Conservation (phyloP, 2,329 filamentous ascomycete genomes). For the Fusarium mundagurra region DNA sequence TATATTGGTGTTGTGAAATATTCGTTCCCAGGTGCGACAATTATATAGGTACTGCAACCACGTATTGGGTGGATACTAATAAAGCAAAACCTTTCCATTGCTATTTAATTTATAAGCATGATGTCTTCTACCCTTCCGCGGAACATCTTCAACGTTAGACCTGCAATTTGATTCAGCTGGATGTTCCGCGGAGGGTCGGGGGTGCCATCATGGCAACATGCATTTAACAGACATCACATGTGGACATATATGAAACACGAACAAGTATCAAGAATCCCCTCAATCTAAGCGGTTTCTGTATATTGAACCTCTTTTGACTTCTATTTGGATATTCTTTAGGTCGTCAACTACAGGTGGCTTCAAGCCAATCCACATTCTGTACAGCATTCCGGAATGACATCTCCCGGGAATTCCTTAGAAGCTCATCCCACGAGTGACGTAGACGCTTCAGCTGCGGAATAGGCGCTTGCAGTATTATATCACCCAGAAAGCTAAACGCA, state of each 20-base stretch:
- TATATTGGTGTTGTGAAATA: rapidly evolving
- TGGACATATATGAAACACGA: rapidly evolving
- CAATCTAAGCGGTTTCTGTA: rapidly evolving
- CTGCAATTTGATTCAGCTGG: background rate
- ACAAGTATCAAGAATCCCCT: rapidly evolving
- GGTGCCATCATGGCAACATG: too few relatives aligned
- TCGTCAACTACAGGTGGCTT: background rate
- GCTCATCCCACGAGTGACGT: background rate
- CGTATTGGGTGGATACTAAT: background rate
- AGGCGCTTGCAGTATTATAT: background rate
- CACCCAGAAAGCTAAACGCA: background rate
- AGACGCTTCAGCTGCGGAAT: background rate
- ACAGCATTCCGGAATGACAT: background rate
- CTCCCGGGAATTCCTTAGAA: background rate
- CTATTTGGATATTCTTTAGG: rapidly evolving
- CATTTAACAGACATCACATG: too few relatives aligned
- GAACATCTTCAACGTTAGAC: background rate
- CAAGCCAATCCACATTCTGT: background rate
- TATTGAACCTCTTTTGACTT: rapidly evolving
- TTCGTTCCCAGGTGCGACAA: background rate
- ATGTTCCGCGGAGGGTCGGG: background rate
- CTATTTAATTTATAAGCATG: background rate
- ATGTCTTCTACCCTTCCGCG: background rate
- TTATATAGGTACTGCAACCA: background rate
- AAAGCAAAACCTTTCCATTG: rapidly evolving